Conservation (phyloP, 2,329 filamentous ascomycete genomes). For the Penicillium occitanis region DNA sequence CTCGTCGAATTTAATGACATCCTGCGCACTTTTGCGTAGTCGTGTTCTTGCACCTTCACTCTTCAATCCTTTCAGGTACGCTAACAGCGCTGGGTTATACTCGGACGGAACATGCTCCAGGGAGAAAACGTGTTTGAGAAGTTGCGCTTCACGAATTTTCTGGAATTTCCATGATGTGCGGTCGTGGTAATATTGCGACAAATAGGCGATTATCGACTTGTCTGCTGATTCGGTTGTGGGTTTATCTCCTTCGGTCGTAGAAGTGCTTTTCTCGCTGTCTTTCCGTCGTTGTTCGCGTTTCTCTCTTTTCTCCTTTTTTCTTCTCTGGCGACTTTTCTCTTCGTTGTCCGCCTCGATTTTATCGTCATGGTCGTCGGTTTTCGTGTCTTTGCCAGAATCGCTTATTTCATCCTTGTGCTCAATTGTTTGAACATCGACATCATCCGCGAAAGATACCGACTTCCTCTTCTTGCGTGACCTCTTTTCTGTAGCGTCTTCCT, state of each 20-base stretch:
- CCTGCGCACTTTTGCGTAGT: conserved; percentile 64
- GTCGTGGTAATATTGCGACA: conserved; percentile 70
- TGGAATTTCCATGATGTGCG: conserved; percentile 88
- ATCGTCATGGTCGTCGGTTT: background rate
- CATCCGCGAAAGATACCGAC: conserved; percentile 62
- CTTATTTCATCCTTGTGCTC: conserved; percentile 16
- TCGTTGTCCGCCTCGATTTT: conserved; percentile 26
- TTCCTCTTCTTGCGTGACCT: conserved; percentile 39
- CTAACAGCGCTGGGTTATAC: conserved; percentile 68
- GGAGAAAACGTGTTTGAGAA: conserved; percentile 80
- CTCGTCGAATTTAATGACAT: conserved; percentile 51
- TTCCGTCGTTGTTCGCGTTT: conserved; percentile 24
- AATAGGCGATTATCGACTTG: conserved; percentile 68
- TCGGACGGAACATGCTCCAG: conserved; percentile 67
- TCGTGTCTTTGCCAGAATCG: conserved; percentile 12
- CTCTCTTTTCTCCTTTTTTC: conserved; percentile 26
- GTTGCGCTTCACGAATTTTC: conserved; percentile 82
- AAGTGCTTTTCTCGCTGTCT: background rate
- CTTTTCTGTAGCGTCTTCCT: conserved; percentile 9
- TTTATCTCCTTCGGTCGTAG: background rate
- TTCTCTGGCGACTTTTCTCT: conserved; percentile 30
- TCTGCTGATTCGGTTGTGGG: conserved; percentile 26
- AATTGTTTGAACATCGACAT: conserved; percentile 53
- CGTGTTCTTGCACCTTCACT: conserved; percentile 67
- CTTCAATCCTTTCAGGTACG: conserved; percentile 77